These are phyloP conservation scores for Alloascoidea hylecoeti DNA, from an alignment of 805 yeast genomes.

Conservation along the genomic window DNA sequence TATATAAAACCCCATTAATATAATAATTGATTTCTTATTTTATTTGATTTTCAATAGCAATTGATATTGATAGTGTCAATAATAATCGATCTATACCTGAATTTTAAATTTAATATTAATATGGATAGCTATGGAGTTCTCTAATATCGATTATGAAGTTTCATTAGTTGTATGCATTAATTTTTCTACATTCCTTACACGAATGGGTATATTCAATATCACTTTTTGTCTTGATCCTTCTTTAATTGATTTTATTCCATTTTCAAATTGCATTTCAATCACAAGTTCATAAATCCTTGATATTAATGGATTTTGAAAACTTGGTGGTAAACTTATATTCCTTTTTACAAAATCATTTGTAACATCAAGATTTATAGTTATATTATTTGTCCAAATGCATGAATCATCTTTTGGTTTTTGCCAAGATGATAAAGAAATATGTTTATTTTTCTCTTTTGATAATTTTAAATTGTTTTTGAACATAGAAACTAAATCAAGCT, in stretches of 20 bases:
- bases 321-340: background rate
- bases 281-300: slow-evolving; percentile 1
- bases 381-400: background rate
- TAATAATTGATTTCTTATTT: too few species aligned
- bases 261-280: background rate
- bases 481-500: too few species aligned
- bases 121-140: too few species aligned
- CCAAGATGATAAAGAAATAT: too few species aligned
- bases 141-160: too few species aligned
- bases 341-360: background rate
- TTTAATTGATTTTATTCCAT: background rate
- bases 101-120: too few species aligned
- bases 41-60: too few species aligned
- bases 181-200: background rate
- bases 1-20: too few species aligned
- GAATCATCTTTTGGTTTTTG: background rate
- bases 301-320: background rate
- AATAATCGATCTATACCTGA: too few species aligned
- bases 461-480: background rate
- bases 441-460: too few species aligned
- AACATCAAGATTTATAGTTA: background rate
- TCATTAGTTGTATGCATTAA: too few species aligned
- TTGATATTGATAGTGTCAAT: too few species aligned
- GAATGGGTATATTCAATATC: background rate
- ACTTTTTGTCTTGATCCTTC: background rate